Base-by-base conservation (phyloP, 2,329 filamentous ascomycete genomes). In the Capronia epimyces region DNA sequence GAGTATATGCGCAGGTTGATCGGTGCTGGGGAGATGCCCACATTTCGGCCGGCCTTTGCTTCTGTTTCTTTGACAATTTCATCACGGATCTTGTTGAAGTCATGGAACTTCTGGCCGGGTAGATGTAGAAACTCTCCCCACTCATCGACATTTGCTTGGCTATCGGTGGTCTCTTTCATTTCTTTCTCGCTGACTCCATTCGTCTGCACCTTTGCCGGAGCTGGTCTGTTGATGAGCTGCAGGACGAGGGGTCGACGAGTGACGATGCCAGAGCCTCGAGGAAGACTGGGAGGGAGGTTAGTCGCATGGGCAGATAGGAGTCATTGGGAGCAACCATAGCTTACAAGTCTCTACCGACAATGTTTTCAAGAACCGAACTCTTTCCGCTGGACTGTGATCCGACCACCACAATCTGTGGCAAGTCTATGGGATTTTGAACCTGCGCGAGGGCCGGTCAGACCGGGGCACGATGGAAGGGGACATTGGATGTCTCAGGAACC, bases 41-140 rank as follows among this genome's bases (percentile, higher is more conserved):
- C 87, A 77, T 98, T 98, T 68, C 84, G 84, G 60, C 93, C 93
- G 61, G 95, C 95, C 77, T 98, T 97, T 62, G 87, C 84, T 66
- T 96, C 90, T 37, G 93, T 98, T 75, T 98, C 93, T 64, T 88
- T 84, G 61, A 91, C 86, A 68, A 98, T 98, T 75, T 98, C 93
- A 52, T 97, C 93, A 64, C 93, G 83, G 65, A 98, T 95, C 78
- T 96, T 95, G 77, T 89, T 87, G 76, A 98, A 98, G 74, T 98
- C 93, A 73, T 83, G 83, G 76, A 95, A 97, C 73, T 97, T 97
- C 73, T 97, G 88, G 63, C 90, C 93, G 16, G 93, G 91, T 59
- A 98, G 87, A 71, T 98, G 93, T 58, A 98, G 78, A 72, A 98
- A 98, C 77, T 98, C 93, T 76, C 91, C 93, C 88, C 94, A 98